phyloP scores from a whole-genome alignment of 495 filamentous ascomycete species.

The Alectoria sarmentosa region DNA sequence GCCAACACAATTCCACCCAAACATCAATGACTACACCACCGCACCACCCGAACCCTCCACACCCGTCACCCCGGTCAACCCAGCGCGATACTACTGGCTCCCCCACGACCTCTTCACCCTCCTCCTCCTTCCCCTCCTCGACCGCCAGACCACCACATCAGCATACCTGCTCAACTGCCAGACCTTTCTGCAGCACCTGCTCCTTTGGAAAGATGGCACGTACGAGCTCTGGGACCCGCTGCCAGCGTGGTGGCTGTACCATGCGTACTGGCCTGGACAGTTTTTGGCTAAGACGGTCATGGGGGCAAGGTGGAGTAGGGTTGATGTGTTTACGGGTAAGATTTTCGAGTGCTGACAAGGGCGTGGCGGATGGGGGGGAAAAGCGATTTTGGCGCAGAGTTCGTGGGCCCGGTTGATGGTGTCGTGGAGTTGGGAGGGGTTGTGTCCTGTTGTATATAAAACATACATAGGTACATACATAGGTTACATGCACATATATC shows the following conservation, averaged over 20 bases:
- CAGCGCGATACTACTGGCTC: conserved; percentile 45
- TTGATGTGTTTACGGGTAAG: conserved; percentile 54
- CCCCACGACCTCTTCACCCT: conserved; percentile 51
- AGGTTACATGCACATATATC: too few relatives aligned
- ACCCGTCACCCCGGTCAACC: not conserved
- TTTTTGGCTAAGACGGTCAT: conserved; percentile 36
- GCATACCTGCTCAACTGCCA: conserved; percentile 16
- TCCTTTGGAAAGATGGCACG: conserved; percentile 53
- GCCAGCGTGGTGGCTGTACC: conserved; percentile 51
- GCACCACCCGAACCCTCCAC: not conserved
- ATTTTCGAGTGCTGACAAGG: conserved; percentile 40
- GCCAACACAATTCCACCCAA: not conserved
- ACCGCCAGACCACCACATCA: not conserved
- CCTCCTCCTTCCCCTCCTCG: conserved; percentile 38
- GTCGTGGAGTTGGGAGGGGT: not conserved
- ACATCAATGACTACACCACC: conserved; percentile 10
- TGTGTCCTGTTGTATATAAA: too few relatives aligned
- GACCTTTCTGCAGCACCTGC: conserved; percentile 38
- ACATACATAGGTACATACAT: too few relatives aligned
- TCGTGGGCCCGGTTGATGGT: too few relatives aligned
- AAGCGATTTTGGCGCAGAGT: not conserved
- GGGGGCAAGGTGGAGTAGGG: conserved; percentile 45
- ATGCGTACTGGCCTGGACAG: conserved; percentile 52
- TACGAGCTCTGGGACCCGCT: conserved; percentile 55
- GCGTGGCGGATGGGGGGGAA: not conserved